These are phyloP conservation scores for Prorocentrum cordatum DNA, from an alignment of 169 alveolate species.

Conservation along the genomic window DNA sequence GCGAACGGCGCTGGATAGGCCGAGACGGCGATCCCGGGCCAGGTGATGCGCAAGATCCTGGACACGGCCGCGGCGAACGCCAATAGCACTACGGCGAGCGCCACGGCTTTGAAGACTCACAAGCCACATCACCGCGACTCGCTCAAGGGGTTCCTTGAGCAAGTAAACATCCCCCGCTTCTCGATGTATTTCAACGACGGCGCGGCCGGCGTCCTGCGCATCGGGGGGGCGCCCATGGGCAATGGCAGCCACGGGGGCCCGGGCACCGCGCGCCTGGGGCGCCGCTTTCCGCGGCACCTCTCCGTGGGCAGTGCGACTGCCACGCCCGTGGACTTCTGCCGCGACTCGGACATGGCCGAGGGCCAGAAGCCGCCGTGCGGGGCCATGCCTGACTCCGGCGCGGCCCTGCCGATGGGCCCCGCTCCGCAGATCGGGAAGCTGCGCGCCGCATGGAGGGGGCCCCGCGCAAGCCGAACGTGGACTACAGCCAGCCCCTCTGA, in stretches of 20 bases:
- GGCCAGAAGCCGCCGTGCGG: slow-evolving; percentile 25
- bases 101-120: no score
- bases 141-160: no score
- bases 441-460: no score
- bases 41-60: no score
- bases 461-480: no score
- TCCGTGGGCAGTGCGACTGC: slow-evolving; percentile 9
- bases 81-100: no score
- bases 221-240: background rate
- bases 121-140: no score
- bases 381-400: slow-evolving; percentile 46
- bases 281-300: slow-evolving; percentile 1
- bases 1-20: no score
- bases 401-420: slow-evolving; percentile 27
- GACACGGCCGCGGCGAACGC: no score
- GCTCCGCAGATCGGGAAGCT: background rate
- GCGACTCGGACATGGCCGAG: background rate
- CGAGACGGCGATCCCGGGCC: no score
- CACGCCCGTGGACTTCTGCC: background rate
- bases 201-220: slow-evolving; percentile 14
- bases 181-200: slow-evolving; percentile 24
- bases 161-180: background rate
- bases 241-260: background rate
- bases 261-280: slow-evolving; percentile 31
- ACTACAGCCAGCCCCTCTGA: no score